These are phyloP conservation scores for Penicillium paradoxum DNA, from an alignment of 495 filamentous ascomycete genomes.

Conservation along the genomic window DNA sequence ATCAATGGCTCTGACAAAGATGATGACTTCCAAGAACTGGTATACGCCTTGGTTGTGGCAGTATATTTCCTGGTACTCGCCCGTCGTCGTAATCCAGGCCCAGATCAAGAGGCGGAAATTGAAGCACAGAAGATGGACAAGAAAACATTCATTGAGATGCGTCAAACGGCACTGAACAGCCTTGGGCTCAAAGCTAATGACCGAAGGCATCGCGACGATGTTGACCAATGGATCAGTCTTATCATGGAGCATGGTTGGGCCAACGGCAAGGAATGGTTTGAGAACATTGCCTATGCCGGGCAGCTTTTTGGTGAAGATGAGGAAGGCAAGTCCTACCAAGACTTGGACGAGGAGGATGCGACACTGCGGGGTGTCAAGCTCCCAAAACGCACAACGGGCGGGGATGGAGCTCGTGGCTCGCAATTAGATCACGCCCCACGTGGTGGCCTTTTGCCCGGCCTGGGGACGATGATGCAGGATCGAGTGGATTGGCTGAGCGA, in stretches of 20 bases:
- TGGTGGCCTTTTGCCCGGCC: slow-evolving; percentile 47
- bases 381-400: slow-evolving; percentile 20
- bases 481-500: slow-evolving; percentile 76
- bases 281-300: slow-evolving; percentile 44
- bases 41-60: slow-evolving; percentile 52
- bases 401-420: slow-evolving; percentile 7
- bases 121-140: slow-evolving; percentile 41
- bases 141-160: slow-evolving; percentile 47
- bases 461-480: slow-evolving; percentile 82
- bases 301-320: slow-evolving; percentile 39
- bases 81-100: slow-evolving; percentile 33
- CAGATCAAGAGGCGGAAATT: slow-evolving; percentile 13
- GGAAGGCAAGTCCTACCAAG: slow-evolving; percentile 34
- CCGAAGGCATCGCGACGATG: slow-evolving; percentile 44
- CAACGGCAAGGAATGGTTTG: slow-evolving; percentile 61
- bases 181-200: slow-evolving; percentile 33
- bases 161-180: slow-evolving; percentile 40
- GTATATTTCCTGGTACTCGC: slow-evolving; percentile 60
- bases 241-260: slow-evolving; percentile 58
- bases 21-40: slow-evolving; percentile 39
- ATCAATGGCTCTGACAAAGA: slow-evolving; percentile 28
- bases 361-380: slow-evolving; percentile 17
- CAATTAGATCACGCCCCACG: slow-evolving; percentile 11
- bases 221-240: slow-evolving; percentile 55
- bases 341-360: slow-evolving; percentile 31